These are phyloP conservation scores for Kurtzmaniella cleridarum DNA, from an alignment of 805 yeast species.

Conservation along the genomic window DNA sequence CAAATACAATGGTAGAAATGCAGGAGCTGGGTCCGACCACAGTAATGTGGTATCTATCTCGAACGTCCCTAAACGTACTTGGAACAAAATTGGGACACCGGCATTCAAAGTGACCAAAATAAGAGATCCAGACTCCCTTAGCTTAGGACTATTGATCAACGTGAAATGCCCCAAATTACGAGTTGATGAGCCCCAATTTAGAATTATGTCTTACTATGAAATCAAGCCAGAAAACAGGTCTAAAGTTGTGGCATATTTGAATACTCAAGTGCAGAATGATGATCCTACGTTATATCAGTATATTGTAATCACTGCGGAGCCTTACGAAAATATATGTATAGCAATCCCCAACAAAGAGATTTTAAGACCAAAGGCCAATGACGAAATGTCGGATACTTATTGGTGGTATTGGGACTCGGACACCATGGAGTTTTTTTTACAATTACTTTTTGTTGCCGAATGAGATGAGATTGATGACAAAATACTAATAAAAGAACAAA, in stretches of 20 bases:
- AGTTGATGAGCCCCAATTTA: slow-evolving; percentile 53
- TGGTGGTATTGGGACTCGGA: slow-evolving; percentile 78
- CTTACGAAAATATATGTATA: slow-evolving; percentile 77
- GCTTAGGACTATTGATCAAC: slow-evolving; percentile 62
- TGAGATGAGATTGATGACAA: slow-evolving; percentile 8
- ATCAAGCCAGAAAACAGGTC: slow-evolving; percentile 37
- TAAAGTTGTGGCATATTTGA: slow-evolving; percentile 19
- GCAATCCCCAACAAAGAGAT: slow-evolving; percentile 62
- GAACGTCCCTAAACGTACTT: slow-evolving; percentile 40
- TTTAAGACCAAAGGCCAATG: slow-evolving; percentile 23
- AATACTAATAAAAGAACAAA: too few species aligned
- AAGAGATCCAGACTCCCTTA: slow-evolving; percentile 52
- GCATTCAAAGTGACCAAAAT: slow-evolving; percentile 63
- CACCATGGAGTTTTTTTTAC: slow-evolving; percentile 62
- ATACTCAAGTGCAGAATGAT: slow-evolving; percentile 12
- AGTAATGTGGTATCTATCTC: slow-evolving; percentile 22
- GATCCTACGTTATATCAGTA: slow-evolving; percentile 52
- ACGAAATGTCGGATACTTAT: slow-evolving; percentile 26
- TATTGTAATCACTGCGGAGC: slow-evolving; percentile 80
- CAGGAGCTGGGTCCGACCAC: slow-evolving; percentile 7
- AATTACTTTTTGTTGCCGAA: slow-evolving; percentile 45
- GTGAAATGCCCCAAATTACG: slow-evolving; percentile 50
- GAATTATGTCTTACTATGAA: slow-evolving; percentile 80
- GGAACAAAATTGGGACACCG: slow-evolving; percentile 69
- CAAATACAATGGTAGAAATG: slow-evolving; percentile 16